Base-by-base conservation (phyloP, 495 filamentous ascomycete species). In the Aspergillus taichungensis region DNA sequence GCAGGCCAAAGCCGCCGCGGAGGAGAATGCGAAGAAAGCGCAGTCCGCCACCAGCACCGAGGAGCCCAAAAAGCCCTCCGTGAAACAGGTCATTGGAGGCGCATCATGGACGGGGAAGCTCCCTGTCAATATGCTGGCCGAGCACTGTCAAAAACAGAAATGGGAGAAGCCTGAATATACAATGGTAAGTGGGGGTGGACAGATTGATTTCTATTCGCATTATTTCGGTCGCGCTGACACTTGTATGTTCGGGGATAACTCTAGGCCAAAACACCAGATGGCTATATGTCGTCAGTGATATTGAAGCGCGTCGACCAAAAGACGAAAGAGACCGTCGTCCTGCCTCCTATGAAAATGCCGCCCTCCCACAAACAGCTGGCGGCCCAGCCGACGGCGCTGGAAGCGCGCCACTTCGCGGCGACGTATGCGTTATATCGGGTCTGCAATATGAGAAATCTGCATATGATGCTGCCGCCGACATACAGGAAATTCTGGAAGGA, bases 51-150 rank as follows among this genome's bases (percentile, higher is more conserved):
- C 62, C 3, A 24, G 18, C 18, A 63, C 68, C 37, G 79, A 83
- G 24, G 71, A 68, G 49, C 80, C 79, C 13, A 88, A 88, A 48
- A 85, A 84, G 53, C 86, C 88, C 32, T 81, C 86, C 29, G 82
- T 87, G 43, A 85, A 88, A 64, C 82, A 87, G 51, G 68, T 98
- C 45, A 95, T 98, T 62, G 94, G 88, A 40, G 92, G 92, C 40
- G 79, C 87, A 52, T 95, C 88, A 59, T 98, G 94, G 94, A 98
- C 92, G 0, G 92, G 92, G 31, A 98, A 98, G 61, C 67, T 98
- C 32, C 92, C 92, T 3, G 85, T 95, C 42, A 92, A 90, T 58
- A 73, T 98, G 59, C 80, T 98, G 44, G 83, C 84, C 12, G 92
- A 98, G 73, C 87, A 94, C 68, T 94, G 87, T 56, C 88, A 95